phyloP scores from a whole-genome alignment of 768 basidiomycete species.

The Pleurotus giganteus region DNA sequence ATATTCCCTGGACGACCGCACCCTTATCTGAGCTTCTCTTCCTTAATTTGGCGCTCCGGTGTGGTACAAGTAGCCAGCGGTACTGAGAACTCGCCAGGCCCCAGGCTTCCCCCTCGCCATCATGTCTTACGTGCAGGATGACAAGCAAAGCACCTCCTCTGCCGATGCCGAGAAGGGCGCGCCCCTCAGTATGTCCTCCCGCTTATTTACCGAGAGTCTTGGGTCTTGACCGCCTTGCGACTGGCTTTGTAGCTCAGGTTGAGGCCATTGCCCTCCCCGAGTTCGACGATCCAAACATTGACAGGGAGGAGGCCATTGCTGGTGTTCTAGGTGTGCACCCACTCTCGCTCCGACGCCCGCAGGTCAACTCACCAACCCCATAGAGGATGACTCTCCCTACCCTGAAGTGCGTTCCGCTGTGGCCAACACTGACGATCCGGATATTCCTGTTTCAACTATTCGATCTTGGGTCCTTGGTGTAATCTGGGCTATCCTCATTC shows the following conservation, averaged over 20 bases:
- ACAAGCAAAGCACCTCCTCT: slow-evolving; percentile 24
- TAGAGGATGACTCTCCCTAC: slow-evolving; percentile 76
- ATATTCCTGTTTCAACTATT: slow-evolving; percentile 58
- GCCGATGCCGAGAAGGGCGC: slow-evolving; percentile 28
- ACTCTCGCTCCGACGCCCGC: background rate
- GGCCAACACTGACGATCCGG: slow-evolving; percentile 67
- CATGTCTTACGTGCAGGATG: slow-evolving; percentile 30
- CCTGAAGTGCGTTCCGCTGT: slow-evolving; percentile 81
- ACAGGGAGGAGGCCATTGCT: slow-evolving; percentile 28
- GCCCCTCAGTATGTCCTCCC: slow-evolving; percentile 17
- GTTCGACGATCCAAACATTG: slow-evolving; percentile 45
- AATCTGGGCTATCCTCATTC: slow-evolving; percentile 52
- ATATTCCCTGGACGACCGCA: slow-evolving; percentile 13
- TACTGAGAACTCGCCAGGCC: slow-evolving; percentile 1
- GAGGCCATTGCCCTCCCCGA: slow-evolving; percentile 19
- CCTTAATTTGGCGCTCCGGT: slow-evolving; percentile 17
- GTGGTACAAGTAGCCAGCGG: slow-evolving; percentile 28
- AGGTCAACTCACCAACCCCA: slow-evolving; percentile 7
- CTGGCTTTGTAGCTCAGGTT: background rate
- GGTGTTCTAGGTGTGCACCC: slow-evolving; percentile 10
- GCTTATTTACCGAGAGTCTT: background rate
- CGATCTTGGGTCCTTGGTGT: slow-evolving; percentile 62
- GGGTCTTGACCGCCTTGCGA: background rate
- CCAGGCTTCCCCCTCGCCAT: slow-evolving; percentile 20
- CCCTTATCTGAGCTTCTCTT: slow-evolving; percentile 24